Evolutionary conservation across 192 early-diverging fungal species (phyloP), one percentile per base, ranked within the genome.

Genomic region (Rhizophagus prolifer): DNA sequence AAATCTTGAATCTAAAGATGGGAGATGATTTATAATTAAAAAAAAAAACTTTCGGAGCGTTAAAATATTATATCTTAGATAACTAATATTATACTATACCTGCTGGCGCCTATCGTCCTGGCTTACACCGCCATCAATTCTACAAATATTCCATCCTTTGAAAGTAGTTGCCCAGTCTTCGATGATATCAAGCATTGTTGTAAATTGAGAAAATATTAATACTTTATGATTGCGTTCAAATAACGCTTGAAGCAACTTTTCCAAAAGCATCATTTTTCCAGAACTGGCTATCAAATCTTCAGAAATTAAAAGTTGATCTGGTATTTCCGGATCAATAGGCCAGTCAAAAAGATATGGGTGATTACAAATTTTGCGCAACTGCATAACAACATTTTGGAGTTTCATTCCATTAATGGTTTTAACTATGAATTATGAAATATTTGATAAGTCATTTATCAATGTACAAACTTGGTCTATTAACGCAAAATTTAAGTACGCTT

Each of bases 341-440:
- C 94, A 91, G 62, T 94, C 90, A 78, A 97, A 97, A 14, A 98
- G 82, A 76, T 94, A 99, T 12, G 97, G 96, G 81, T 99, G 97
- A 80, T 97, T 96, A 85, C 97, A 99, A 63, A 94, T 88, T 80
- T 98, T 98, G 71, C 96, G 93, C 38, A 97, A 84, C 80, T 98
- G 96, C 93, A 98, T 94, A 50, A 93, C 86, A 54, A 93, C 82
- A 76, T 96, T 96, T 82, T 94, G 92, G 50, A 99, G 78, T 62
- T 93, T 89, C 77, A 94, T 90, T 72, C 90, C 89, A 26, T 85
- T 90, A 34, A 94, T 89, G 10, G 36, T 26, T 46, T 74, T 74
- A 10, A 46, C 72, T 74, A 44, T 34, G 8, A 31, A 19, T 50
- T 25, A 26, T 26, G 0, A 3, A 54, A 50, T 26, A 28, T 28